Base-by-base conservation (phyloP, 345 rosid species). In the Populus davidiana region DNA sequence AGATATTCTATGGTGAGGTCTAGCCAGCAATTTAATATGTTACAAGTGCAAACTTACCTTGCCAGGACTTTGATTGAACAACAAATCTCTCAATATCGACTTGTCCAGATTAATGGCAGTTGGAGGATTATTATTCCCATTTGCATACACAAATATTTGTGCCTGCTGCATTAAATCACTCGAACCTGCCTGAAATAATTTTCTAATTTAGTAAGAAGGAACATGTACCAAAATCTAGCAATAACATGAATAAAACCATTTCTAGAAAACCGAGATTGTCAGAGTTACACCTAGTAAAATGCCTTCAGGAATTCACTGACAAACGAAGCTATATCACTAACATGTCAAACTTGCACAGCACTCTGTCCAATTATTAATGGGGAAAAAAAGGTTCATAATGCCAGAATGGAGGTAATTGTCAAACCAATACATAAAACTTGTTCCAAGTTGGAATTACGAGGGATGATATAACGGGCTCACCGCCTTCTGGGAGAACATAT, bases 101-200 rank as follows among this genome's bases (percentile, higher is more conserved):
- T 89, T 96, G 81, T 96, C 91, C 18, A 96, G 85, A 72, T 96
- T 97, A 71, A 92, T 91, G 18, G 98, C 96, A 3, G 99, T 94
- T 68, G 99, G 97, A 81, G 97, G 90, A 65, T 80, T 81, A 77
- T 81, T 86, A 71, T 87, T 94, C 76, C 99, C 99, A 73, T 94
- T 91, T 67, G 87, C 86, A 80, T 94, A 94, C 64, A 90, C 66
- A 86, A 96, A 96, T 74, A 87, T 82, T 77, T 92, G 98, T 43
- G 97, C 91, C 76, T 84, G 91, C 79, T 74, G 82, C 89, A 94
- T 90, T 76, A 96, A 80, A 81, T 89, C 97, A 81, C 83, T 87
- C 73, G 88, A 86, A 71, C 90, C 88, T 17, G 78, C 86, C 98
- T 94, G 90, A 83, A 90, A 83, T 43, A 77, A 39, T 65, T 75